A percentile compares a stretch with the other conserved stretches of the same genome.
These are phyloP conservation scores for Zygotorulaspora chibaensis DNA, from an alignment of 805 yeast genomes.

Conservation along the genomic window DNA sequence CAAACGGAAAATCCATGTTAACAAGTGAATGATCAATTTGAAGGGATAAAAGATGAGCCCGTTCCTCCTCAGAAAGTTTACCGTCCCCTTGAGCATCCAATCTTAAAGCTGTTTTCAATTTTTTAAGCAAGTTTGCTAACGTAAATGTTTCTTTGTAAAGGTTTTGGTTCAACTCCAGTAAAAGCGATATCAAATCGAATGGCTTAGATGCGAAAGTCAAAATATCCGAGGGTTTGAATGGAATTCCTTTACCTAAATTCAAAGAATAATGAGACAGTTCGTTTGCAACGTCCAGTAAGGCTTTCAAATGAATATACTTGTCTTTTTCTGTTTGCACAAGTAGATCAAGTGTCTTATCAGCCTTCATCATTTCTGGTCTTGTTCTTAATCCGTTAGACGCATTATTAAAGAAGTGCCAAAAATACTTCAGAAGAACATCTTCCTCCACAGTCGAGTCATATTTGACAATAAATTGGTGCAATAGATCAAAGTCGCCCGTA, in stretches of 20 bases:
- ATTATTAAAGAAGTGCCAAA: slow-evolving; percentile 41
- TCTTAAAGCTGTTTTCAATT: slow-evolving; percentile 41
- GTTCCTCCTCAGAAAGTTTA: slow-evolving; percentile 9
- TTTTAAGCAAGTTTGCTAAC: slow-evolving; percentile 40
- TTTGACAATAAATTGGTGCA: slow-evolving; percentile 17
- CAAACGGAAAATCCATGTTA: slow-evolving; percentile 57
- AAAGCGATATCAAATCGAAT: slow-evolving; percentile 37
- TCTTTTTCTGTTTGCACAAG: slow-evolving; percentile 14
- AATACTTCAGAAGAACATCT: slow-evolving; percentile 29
- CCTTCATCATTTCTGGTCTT: slow-evolving; percentile 40
- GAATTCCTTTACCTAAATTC: slow-evolving; percentile 33
- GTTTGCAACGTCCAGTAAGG: slow-evolving; percentile 29
- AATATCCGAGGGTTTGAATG: slow-evolving; percentile 40
- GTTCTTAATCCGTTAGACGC: slow-evolving; percentile 41
- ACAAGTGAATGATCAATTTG: slow-evolving; percentile 67
- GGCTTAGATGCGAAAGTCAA: slow-evolving; percentile 33
- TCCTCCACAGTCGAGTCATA: slow-evolving; percentile 15
- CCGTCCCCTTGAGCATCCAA: slow-evolving; percentile 12
- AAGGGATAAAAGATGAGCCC: slow-evolving; percentile 37
- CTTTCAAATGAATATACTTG: slow-evolving; percentile 15
- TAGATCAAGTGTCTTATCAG: slow-evolving; percentile 28
- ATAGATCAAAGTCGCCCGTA: slow-evolving; percentile 28
- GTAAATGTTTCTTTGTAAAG: slow-evolving; percentile 45
- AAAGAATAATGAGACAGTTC: slow-evolving; percentile 30
- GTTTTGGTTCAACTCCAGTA: slow-evolving; percentile 51